phyloP scores from a whole-genome alignment of 1,284 basidiomycete species.

The Puccinia hordei region DNA sequence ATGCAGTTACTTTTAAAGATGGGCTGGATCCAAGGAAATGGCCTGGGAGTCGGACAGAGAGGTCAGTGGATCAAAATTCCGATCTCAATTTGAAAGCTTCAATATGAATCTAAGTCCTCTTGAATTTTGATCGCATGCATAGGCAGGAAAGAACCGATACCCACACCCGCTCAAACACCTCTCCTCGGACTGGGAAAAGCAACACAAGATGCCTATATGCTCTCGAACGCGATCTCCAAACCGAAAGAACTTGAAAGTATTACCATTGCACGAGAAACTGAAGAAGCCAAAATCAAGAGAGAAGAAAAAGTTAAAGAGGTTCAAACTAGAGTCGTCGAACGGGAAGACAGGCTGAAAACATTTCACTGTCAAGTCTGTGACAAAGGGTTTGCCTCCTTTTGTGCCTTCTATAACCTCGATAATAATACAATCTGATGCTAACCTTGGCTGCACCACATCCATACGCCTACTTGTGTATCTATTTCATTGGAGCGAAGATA shows the following conservation, averaged over 20 bases:
- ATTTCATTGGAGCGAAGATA: conserved; percentile 14
- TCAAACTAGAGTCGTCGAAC: conserved; percentile 42
- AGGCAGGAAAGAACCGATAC: conserved; percentile 49
- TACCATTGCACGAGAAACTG: conserved; percentile 37
- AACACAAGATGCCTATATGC: conserved; percentile 50
- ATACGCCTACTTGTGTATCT: too few relatives aligned
- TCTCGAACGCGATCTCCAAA: conserved; percentile 35
- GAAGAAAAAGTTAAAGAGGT: conserved; percentile 48
- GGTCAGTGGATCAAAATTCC: background rate
- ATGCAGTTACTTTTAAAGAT: conserved; percentile 50
- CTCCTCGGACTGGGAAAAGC: conserved; percentile 47
- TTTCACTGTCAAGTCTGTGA: conserved; percentile 50
- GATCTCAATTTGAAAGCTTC: background rate
- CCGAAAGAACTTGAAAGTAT: conserved; percentile 50
- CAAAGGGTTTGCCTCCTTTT: conserved; percentile 31
- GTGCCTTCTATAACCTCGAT: background rate
- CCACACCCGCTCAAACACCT: conserved; percentile 48
- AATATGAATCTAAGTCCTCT: background rate
- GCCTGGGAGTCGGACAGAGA: conserved; percentile 35
- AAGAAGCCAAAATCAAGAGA: conserved; percentile 29
- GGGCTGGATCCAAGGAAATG: conserved; percentile 48
- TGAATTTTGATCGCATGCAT: background rate
- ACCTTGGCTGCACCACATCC: too few relatives aligned
- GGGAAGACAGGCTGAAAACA: conserved; percentile 44
- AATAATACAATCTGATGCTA: too few relatives aligned